Base-by-base conservation (phyloP, 2,329 filamentous ascomycete species). In the Scorias spongiosa region DNA sequence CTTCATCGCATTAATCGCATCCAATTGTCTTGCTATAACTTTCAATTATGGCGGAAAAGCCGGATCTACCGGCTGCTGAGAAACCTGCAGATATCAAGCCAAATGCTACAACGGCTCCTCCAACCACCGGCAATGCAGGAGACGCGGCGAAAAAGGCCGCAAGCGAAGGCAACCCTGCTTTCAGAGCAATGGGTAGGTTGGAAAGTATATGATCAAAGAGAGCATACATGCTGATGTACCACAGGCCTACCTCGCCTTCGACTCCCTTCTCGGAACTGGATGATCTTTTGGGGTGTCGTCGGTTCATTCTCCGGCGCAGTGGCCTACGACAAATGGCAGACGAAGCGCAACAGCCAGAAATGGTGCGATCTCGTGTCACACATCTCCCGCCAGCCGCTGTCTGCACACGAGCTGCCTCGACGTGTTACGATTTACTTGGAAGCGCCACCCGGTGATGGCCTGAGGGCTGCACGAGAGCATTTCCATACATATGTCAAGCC, bases 401-500 rank as follows among this genome's bases (percentile, higher is more conserved):
- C 75, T 17, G 67, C 82, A 29, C 80, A 76, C 53, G 74, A 80
- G 53, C 76, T 93, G 61, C 84, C 85, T 40, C 79, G 91, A 47
- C 86, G 81, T 58, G 69, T 98, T 50, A 91, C 87, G 32, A 75
- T 98, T 45, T 91, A 85, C 62, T 71, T 98, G 43, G 78, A 84
- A 49, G 81, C 83, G 3, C 88, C 91, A 5, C 91, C 91, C 0
- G 85, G 81, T 10, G 89, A 96, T 63, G 81, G 85, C 5, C 67
- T 96, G 43, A 76, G 87, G 45, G 66, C 76, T 37, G 84, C 88
- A n/a, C 82, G 93, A 55, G 87, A 96, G 53, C 88, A 96, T 65
- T 98, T 94, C 64, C 81, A 87, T 57, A 85, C 94, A 61, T 98
- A 95, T 59, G 76, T 95, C 38, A 96, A 96, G 69, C 91, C 91